Evolutionary conservation across 208 protist genomes (phyloP), one percentile per base, ranked within the genome.

Genomic region (Crithidia acanthocephali): DNA sequence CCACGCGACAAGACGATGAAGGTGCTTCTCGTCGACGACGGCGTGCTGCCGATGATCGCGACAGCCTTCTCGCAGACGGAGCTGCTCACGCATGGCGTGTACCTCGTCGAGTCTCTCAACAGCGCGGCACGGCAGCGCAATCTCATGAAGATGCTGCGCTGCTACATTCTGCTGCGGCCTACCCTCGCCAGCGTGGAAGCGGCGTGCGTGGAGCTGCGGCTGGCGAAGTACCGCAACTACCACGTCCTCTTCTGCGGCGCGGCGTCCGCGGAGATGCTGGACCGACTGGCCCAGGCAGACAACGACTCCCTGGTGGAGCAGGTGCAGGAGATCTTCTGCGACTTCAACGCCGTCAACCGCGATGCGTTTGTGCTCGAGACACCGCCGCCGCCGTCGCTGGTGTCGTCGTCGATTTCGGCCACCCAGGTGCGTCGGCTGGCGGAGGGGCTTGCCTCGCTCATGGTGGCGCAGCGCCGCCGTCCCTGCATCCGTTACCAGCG

Each of bases 61-160:
- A 95, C 99, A 80, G 91, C 97, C 28, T 97, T 90, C 74, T 96
- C 96, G 8, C 95, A 98, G 79, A 96, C 95, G 1, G 83, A 95
- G 50, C 89, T 99, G 9, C 84, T 99, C 32, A 88, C 98, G 61
- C 93, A 98, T 63, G 92, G 98, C 52, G 97, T 99, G 2, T 99
- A 98, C 68, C 83, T 99, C 23, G 92, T 99, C 45, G 97, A 99
- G 70, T 73, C 84, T 1, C 64, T 99, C 23, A 76, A 68, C 64
- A 77, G 94, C 28, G 72, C 72, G 10, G 81, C 70, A 16, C 60
- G 67, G 1, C 85, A 89, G 52, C 83, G 95, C 27, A 89, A 97
- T 47, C 45, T 71, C 53, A 98, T 99, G 90, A 87, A 88, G 59
- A 93, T 97, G 68, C 84, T 99, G 78, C 97, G 94, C 22, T 95